Base-by-base conservation (phyloP, 2,329 filamentous ascomycete genomes). In the Diaporthe destruens region DNA sequence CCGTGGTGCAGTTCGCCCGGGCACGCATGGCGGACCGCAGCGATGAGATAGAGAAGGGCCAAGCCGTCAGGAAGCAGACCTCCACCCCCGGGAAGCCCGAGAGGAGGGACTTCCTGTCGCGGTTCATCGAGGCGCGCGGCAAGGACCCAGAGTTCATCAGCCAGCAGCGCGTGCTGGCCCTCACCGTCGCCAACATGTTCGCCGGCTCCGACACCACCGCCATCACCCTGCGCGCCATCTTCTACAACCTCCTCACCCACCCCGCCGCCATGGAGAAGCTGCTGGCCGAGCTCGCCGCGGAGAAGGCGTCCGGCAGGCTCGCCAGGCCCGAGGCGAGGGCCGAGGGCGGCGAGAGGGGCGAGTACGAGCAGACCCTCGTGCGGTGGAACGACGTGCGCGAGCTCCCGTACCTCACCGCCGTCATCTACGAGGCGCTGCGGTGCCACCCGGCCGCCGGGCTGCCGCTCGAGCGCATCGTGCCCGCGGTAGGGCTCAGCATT, bases 141-240 rank as follows among this genome's bases (percentile, higher is more conserved):
- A 61, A 61, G 44, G 53, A 69, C 14, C 49, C 66, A 12, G 53
- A 44, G 14, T 69, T 69, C 34, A 56, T 69, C 47, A 56, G 54
- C 36, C 16, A 69, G 29, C 29, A 57, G 49, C 67, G 67, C 42
- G 67, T 69, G 2, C 53, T 69, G 12, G 54, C 67, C 23, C 49
- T 69, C 3, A 69, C 67, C 39, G 54, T 57, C 54, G 34, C 67
- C 12, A 69, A 56, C 23, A 57, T 57, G 49, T 69, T 69, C 20
- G 67, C 67, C 5, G 67, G 67, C 12, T 72, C 69, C 11, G 69
- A 71, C 36, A 67, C 51, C 16, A 71, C 69, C 18, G 36, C 51
- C 29, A 59, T 59, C 8, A 59, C 6, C 16, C 53, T 69, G 25
- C 39, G 57, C 1, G 36, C 65, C 34, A 57, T 72, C 12, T 55